phyloP scores from a whole-genome alignment of 75 land plant species.

The Selaginella tamariscina region DNA sequence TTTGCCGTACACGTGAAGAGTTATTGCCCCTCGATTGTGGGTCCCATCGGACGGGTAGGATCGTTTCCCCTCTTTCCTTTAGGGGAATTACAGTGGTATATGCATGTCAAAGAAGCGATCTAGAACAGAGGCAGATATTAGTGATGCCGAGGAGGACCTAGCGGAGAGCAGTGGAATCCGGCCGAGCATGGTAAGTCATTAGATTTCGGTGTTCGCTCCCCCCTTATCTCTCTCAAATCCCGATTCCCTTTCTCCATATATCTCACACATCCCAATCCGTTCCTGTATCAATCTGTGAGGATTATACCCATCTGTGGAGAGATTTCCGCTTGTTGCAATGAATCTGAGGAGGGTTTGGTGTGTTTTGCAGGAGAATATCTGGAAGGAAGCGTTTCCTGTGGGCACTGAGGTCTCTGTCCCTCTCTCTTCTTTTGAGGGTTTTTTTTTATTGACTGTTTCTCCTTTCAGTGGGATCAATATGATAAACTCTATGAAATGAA shows the following conservation, averaged over 20 bases:
- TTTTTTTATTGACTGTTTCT: not conserved
- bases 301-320: not conserved
- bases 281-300: not conserved
- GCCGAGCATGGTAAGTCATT: not conserved
- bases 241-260: not conserved
- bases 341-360: not conserved
- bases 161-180: not conserved
- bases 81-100: not conserved
- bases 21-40: not conserved
- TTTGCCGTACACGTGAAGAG: not conserved
- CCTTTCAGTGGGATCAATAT: conserved; percentile 76
- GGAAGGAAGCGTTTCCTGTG: conserved; percentile 69
- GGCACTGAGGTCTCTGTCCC: conserved; percentile 47
- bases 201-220: not conserved
- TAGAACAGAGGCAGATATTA: not conserved
- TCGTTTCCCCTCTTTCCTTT: not conserved
- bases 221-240: not conserved
- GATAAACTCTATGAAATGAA: conserved; percentile 61
- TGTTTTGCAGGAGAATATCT: conserved; percentile 38
- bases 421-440: not conserved
- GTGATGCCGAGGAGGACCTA: not conserved
- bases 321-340: not conserved
- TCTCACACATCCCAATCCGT: not conserved
- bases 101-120: conserved; percentile 3
- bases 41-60: not conserved